These are phyloP conservation scores for Saccharomyces jurei DNA, from an alignment of 805 yeast genomes.

Conservation along the genomic window DNA sequence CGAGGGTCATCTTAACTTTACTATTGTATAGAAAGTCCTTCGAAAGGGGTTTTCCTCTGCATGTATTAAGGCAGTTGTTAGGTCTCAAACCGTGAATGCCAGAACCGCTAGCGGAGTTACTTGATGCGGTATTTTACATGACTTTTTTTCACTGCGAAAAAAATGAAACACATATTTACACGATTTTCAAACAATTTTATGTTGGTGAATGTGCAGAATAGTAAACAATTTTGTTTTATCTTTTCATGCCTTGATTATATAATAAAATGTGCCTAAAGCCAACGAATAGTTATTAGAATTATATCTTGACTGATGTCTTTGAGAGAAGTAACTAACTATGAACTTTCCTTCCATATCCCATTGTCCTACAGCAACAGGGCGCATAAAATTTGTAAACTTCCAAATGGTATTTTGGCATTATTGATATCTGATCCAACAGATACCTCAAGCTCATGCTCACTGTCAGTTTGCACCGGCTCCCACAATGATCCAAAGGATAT, in stretches of 20 bases:
- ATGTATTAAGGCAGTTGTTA: not conserved
- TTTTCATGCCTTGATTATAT: not conserved
- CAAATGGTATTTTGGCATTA: conserved; percentile 62
- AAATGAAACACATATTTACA: not conserved
- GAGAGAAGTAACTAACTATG: conserved; percentile 14
- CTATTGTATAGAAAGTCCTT: not conserved
- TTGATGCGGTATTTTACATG: not conserved
- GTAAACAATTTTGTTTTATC: not conserved
- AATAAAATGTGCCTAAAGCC: not conserved
- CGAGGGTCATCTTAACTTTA: not conserved
- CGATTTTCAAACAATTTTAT: not conserved
- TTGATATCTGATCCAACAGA: conserved; percentile 70
- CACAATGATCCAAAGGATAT: conserved; percentile 62
- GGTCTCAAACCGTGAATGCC: not conserved
- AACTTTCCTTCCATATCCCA: conserved; percentile 30
- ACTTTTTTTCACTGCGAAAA: not conserved
- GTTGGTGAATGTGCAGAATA: not conserved
- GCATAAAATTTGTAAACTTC: conserved; percentile 42
- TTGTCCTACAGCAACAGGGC: conserved; percentile 32
- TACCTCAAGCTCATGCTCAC: conserved; percentile 56
- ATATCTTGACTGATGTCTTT: conserved; percentile 11
- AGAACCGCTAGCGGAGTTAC: not conserved
- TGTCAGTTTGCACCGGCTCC: conserved; percentile 76
- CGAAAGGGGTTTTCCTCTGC: not conserved
- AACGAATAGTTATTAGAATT: not conserved